Base-by-base conservation (phyloP, 805 yeast species). In the Schwanniomyces polymorphus region DNA sequence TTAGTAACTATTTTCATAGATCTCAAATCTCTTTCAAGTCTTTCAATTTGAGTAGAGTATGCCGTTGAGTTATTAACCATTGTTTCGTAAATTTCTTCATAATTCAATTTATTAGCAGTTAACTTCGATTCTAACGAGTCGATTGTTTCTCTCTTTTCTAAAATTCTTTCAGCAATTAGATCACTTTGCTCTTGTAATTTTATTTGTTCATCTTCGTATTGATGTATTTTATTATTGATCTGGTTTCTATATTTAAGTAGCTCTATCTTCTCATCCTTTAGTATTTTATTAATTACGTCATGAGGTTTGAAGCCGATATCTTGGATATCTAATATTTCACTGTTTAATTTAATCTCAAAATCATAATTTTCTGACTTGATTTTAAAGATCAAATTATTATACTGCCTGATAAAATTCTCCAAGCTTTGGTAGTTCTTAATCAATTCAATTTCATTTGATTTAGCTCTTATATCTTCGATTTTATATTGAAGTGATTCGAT, bases 31-130 rank as follows among this genome's bases (percentile, higher is more conserved):
- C 80, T 72, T 51, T 84, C 87, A 45, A 82, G 63, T 58, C 78
- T 77, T 60, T 85, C 91, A 43, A 83, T 76, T 59, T 86, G 86
- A n/a, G 84, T 78, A 44, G 80, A 77, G 47, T 81, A 78, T 34
- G 79, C 66, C 31, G 77, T 70, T 25, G 77, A 67, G 52, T 82
- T 82, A 53, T 79, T 69, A 38, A 74, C 67, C 81, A 79, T 75
- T 38, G 77, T 70, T 52, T 79, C 84, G 55, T 76, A 77, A 9
- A 80, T 65, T 44, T 79, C 81, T 41, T 84, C 88, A 49, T 79
- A 80, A 27, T 73, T 74, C 17, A 77, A 66, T 55, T 81, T 82
- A 25, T 72, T 65, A 17, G 79, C 75, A 0, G 81, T 68, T 29
- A 86, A 68, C 46, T 75, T 75, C 8, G 83, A 79, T 53, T 85